A percentile compares a stretch with the other conserved stretches of the same genome.
These are phyloP conservation scores for Mortierella sp. DNA, from an alignment of 371 early-diverging fungal species.

Conservation along the genomic window DNA sequence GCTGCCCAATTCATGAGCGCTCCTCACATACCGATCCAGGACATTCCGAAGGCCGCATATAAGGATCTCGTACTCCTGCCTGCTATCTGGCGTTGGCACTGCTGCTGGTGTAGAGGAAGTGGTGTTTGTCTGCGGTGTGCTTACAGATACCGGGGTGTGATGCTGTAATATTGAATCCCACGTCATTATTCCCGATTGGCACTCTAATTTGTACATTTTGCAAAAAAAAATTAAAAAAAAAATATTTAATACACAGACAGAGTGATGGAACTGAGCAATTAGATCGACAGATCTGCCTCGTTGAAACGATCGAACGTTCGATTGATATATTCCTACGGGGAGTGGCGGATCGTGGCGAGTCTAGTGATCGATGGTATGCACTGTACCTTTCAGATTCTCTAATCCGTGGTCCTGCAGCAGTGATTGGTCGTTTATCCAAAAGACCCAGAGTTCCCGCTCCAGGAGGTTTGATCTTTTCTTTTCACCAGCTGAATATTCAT, in stretches of 20 bases:
- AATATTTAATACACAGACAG: too few species aligned
- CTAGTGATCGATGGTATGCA: too few species aligned
- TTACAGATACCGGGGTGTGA: constrained; percentile 16
- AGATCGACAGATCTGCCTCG: not conserved
- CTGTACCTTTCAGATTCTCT: constrained; percentile 44
- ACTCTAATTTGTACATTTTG: constrained; percentile 17
- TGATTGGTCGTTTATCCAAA: constrained; percentile 46
- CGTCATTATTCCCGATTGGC: constrained; percentile 46
- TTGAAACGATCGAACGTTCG: too few species aligned
- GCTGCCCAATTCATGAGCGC: not conserved
- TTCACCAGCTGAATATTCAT: not conserved
- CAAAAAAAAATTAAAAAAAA: not conserved
- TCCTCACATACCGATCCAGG: constrained; percentile 44
- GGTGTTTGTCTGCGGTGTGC: constrained; percentile 21
- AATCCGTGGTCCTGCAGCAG: constrained; percentile 36
- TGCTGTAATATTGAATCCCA: constrained; percentile 43
- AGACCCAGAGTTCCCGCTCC: constrained; percentile 53
- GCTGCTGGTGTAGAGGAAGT: constrained; percentile 9
- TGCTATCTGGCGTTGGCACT: not conserved
- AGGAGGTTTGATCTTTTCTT: constrained; percentile 14
- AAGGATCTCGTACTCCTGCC: constrained; percentile 47
- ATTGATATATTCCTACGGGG: too few species aligned
- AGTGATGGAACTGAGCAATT: not conserved
- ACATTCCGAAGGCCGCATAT: constrained; percentile 50
- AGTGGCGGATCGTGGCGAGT: too few species aligned